These are phyloP conservation scores for Glycine latifolia DNA, from an alignment of 306 rosid genomes.

Conservation along the genomic window DNA sequence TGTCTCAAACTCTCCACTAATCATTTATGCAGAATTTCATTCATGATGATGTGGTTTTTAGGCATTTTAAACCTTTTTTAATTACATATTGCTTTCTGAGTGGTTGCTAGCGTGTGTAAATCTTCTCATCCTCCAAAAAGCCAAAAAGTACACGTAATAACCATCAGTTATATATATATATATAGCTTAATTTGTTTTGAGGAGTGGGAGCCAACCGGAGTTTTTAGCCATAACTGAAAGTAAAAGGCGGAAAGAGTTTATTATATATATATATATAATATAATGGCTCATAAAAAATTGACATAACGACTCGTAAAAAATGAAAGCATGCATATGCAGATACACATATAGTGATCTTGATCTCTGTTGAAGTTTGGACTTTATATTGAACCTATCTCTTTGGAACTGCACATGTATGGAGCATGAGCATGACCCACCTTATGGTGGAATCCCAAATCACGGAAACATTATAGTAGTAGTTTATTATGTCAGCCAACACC, in stretches of 20 bases:
- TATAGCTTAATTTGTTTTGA: not conserved
- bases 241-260: not conserved
- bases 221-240: too few species aligned
- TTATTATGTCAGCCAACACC: too few species aligned
- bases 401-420: conserved; percentile 27
- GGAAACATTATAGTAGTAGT: too few species aligned
- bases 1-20: not conserved
- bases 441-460: too few species aligned
- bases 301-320: not conserved
- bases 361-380: not conserved
- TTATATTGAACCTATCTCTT: not conserved
- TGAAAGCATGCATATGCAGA: not conserved
- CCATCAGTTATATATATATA: not conserved
- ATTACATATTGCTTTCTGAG: conserved; percentile 11
- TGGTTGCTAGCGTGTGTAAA: conserved; percentile 24
- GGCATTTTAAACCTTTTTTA: not conserved
- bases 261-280: too few species aligned
- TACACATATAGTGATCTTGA: not conserved
- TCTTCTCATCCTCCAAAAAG: conserved; percentile 32
- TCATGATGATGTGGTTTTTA: not conserved
- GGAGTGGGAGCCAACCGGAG: not conserved
- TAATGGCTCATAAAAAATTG: too few species aligned
- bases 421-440: not conserved
- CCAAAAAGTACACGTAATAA: conserved; percentile 23
- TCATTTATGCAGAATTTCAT: not conserved